Percentiles rank a stretch among this genome's conserved stretches.
phyloP scores from a whole-genome alignment of 139 green algal genomes.

The Chlamydomonas applanata region DNA sequence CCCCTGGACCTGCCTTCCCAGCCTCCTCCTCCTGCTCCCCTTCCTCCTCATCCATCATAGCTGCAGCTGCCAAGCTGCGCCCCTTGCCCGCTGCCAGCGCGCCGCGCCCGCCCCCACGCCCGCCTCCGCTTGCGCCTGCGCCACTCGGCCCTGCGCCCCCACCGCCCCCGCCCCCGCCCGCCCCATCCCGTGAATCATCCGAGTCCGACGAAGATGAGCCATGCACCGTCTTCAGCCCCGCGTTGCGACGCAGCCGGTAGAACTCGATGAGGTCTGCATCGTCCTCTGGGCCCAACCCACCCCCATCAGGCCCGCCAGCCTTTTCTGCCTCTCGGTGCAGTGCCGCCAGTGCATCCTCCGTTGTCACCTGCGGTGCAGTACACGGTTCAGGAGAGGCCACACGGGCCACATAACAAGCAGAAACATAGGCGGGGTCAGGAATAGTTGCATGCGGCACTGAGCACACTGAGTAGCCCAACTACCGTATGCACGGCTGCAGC shows the following conservation, averaged over 20 bases:
- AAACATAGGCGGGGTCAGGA: not conserved
- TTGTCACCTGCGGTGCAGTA: slow-evolving; percentile 37
- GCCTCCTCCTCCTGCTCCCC: not conserved
- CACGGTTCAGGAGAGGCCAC: not conserved
- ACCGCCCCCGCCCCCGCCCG: not conserved
- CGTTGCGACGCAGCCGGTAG: slow-evolving; percentile 48
- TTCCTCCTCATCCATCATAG: slow-evolving; percentile 1
- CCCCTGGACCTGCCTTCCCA: too few relatives aligned
- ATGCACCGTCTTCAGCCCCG: not conserved
- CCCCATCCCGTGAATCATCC: slow-evolving; percentile 18
- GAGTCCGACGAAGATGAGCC: slow-evolving; percentile 14
- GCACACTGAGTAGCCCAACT: not conserved
- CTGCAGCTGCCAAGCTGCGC: not conserved
- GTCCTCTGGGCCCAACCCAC: slow-evolving; percentile 49
- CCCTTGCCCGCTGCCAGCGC: not conserved
- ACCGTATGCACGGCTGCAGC: not conserved
- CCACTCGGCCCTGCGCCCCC: not conserved
- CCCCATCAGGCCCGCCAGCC: slow-evolving; percentile 20
- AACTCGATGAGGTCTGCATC: slow-evolving; percentile 71
- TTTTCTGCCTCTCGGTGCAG: slow-evolving; percentile 48
- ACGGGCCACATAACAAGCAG: not conserved
- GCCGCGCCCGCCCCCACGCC: not conserved
- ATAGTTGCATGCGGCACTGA: not conserved
- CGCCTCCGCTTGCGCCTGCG: not conserved
- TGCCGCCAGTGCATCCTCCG: slow-evolving; percentile 61